Evolutionary conservation across 495 filamentous ascomycete species (phyloP).

Genomic region (Daldinia caldariorum): DNA sequence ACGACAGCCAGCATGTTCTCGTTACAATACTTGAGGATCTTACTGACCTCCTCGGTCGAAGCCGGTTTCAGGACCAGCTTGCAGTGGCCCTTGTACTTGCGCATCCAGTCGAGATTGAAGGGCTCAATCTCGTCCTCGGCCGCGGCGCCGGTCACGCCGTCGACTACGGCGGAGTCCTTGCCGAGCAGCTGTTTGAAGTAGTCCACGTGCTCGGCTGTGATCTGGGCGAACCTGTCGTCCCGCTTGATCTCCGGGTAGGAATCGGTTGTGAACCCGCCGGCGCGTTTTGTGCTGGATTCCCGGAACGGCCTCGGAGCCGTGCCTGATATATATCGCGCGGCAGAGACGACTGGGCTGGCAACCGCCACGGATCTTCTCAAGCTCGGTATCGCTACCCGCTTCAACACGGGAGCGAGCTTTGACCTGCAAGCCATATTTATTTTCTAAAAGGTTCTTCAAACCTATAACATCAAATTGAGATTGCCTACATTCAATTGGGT

Average conservation of each 20-base stretch:
- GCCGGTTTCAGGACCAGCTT: slow-evolving; percentile 86
- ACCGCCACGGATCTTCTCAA: slow-evolving; percentile 21
- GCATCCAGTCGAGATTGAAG: slow-evolving; percentile 99
- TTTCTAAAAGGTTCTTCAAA: neutral
- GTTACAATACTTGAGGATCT: slow-evolving; percentile 93
- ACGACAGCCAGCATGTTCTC: slow-evolving; percentile 89
- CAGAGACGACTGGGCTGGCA: slow-evolving; percentile 6
- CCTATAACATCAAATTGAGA: neutral
- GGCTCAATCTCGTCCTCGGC: slow-evolving; percentile 80
- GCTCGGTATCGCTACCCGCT: slow-evolving; percentile 35
- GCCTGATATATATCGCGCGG: slow-evolving; percentile 49
- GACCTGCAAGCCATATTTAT: slow-evolving; percentile 43
- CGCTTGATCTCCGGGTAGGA: slow-evolving; percentile 86
- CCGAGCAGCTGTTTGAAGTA: slow-evolving; percentile 82
- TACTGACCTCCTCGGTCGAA: slow-evolving; percentile 83
- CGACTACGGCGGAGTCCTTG: slow-evolving; percentile 78
- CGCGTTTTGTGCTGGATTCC: slow-evolving; percentile 54
- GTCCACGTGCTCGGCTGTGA: slow-evolving; percentile 79
- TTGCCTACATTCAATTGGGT: slow-evolving; percentile 5
- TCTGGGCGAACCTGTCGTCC: slow-evolving; percentile 73
- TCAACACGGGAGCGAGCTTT: slow-evolving; percentile 40
- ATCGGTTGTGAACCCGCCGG: slow-evolving; percentile 81
- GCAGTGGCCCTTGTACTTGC: slow-evolving; percentile 93
- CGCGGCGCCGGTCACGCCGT: slow-evolving; percentile 77
- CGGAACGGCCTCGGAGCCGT: slow-evolving; percentile 48